phyloP scores from a whole-genome alignment of 2,329 filamentous ascomycete species.

The Berkeleyomyces rouxiae region DNA sequence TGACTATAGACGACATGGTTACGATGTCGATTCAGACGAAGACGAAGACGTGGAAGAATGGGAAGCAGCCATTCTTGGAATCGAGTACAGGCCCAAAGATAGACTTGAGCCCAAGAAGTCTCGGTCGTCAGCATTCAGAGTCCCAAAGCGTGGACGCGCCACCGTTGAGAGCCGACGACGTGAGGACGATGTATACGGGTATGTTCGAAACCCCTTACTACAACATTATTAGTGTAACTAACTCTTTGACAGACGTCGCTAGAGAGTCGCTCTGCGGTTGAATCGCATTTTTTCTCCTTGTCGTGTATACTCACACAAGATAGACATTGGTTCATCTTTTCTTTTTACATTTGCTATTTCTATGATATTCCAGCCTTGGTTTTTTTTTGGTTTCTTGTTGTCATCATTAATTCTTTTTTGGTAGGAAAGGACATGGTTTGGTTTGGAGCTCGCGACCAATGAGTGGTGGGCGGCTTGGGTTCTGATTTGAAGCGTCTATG shows the following conservation, averaged over 20 bases:
- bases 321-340: too few relatives aligned
- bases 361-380: too few relatives aligned
- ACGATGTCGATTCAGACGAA: neutral
- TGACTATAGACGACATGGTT: neutral
- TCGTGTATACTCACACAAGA: neutral
- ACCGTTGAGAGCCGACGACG: neutral
- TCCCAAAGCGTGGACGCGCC: neutral
- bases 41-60: neutral
- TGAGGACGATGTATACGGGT: neutral
- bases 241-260: neutral
- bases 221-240: neutral
- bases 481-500: too few relatives aligned
- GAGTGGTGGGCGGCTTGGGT: too few relatives aligned
- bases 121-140: neutral
- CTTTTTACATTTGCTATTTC: too few relatives aligned
- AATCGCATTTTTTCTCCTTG: neutral
- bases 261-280: neutral
- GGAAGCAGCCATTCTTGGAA: neutral
- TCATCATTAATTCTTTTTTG: too few relatives aligned
- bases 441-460: too few relatives aligned
- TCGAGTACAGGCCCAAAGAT: neutral
- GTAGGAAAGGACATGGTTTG: too few relatives aligned
- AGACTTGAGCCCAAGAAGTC: neutral
- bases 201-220: neutral
- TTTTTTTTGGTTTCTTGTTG: too few relatives aligned